Base-by-base conservation (phyloP, 495 filamentous ascomycete species). In the Amorphotheca resinae region DNA sequence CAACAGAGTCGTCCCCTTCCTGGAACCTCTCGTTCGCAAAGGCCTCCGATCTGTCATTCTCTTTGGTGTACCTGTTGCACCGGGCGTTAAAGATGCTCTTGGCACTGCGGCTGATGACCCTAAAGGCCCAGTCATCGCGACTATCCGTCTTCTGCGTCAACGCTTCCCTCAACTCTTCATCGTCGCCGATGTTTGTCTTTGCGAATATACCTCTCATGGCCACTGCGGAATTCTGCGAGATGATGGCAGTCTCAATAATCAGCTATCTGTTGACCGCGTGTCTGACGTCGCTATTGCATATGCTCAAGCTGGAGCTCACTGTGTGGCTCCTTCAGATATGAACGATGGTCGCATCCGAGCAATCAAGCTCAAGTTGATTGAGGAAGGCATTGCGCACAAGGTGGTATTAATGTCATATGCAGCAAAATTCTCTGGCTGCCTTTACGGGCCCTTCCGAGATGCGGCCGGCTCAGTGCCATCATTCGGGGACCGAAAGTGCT, bases 171-270 rank as follows among this genome's bases (percentile, higher is more conserved):
- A 81, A 28, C 73, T 98, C 35, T 98, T 91, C 61, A 80, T 98
- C 51, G 77, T 80, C 38, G 74, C 80, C 26, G 91, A 98, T 62
- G 91, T 98, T 36, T 96, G 91, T 59, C 79, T 98, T 3, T 98
- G 91, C 69, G 91, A 98, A 62, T 98, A 98, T 63, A 96, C 91
- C 5, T 89, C 84, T n/a, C 91, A 98, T 57, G 91, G 91, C 33
- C 91, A 98, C 65, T 98, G 91, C 59, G 91, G 93, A 33, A 93
- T 98, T 49, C 69, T 96, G 18, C 73, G 84, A 33, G 84, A 94
- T 50, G 91, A 98, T 59, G 87, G 85, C 31, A 80, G 75, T 44
- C 73, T 98, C 22, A 93, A 96, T 72, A 96, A 98, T 59, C 71
- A 75, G 21, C 73, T 89, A 36, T 93, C 85, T 23, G 86, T 95